Base-by-base conservation (phyloP, 495 filamentous ascomycete species). In the Extremus antarcticus region DNA sequence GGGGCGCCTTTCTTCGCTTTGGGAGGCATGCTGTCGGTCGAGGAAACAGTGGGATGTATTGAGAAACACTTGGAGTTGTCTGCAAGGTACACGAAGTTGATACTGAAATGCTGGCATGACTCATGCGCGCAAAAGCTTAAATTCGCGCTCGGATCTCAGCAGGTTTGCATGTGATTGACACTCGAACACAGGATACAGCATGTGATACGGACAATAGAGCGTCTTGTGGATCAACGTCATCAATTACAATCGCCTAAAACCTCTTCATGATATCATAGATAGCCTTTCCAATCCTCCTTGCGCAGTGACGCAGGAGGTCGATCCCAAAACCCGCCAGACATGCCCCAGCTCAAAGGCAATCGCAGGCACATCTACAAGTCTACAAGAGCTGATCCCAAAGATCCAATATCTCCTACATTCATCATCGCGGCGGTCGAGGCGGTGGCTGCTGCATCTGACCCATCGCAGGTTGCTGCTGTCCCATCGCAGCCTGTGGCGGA, bases 1-100 rank as follows among this genome's bases (percentile, higher is more conserved):
- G 78, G 79, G 47, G 75, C 68, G 45, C 66, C 70, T 74, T 88
- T 83, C 50, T 78, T 86, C 67, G 68, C 55, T 50, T 74, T 75
- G 10, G 73, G 70, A n/a, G 71, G 53, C 73, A 75, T 75, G 38
- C 41, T 45, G 41, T n/a, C n/a, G n/a, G n/a, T n/a, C n/a, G n/a
- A n/a, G n/a, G n/a, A n/a, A n/a, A n/a, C n/a, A n/a, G n/a, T n/a
- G n/a, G n/a, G n/a, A n/a, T 35, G 29, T 35, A 7, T 4, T 35
- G 29, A 4, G 4, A 35, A 13, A 35, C 13, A 13, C 29, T 4
- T 35, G 29, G 4, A 4, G 7, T 7, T 7, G 29, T 35, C 29
- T 35, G 29, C 29, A 35, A 35, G 29, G 29, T 35, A 35, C 29
- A 7, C 29, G 29, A 13, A 35, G 29, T 4, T 4, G 4, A 35